phyloP scores from a whole-genome alignment of 345 rosid species.

The Atalantia buxifolia region DNA sequence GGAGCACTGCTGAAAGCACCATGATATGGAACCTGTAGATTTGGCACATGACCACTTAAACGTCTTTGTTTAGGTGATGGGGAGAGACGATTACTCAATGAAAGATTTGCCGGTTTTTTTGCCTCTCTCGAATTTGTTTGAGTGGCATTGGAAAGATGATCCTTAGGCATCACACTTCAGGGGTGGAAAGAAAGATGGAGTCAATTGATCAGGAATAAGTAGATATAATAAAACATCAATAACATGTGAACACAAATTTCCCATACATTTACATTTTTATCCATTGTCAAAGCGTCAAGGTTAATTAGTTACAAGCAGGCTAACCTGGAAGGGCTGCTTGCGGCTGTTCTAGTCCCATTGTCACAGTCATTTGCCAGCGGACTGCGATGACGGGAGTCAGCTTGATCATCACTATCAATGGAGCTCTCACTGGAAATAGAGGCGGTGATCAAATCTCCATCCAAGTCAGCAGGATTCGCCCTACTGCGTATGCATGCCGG shows the following conservation, averaged over 20 bases:
- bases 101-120: constrained; percentile 43
- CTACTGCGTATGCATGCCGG: constrained; percentile 41
- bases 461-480: constrained; percentile 39
- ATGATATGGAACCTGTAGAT: constrained; percentile 47
- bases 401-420: constrained; percentile 47
- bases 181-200: constrained; percentile 3
- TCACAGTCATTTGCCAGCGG: constrained; percentile 51
- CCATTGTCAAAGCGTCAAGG: neutral
- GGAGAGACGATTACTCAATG: constrained; percentile 38
- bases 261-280: neutral
- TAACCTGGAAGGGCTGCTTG: constrained; percentile 48
- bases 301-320: constrained; percentile 11
- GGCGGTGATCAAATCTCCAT: constrained; percentile 42
- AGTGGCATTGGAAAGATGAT: constrained; percentile 28
- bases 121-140: constrained; percentile 40
- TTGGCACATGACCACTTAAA: constrained; percentile 45
- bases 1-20: constrained; percentile 60
- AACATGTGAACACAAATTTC: neutral
- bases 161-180: constrained; percentile 45
- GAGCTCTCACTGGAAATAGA: constrained; percentile 54
- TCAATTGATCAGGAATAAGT: constrained; percentile 14
- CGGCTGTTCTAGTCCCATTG: constrained; percentile 35
- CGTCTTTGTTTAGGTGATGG: constrained; percentile 50
- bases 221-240: neutral
- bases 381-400: constrained; percentile 34